These are phyloP conservation scores for Erucastrum elatum DNA, from an alignment of 345 rosid species.

Conservation along the genomic window DNA sequence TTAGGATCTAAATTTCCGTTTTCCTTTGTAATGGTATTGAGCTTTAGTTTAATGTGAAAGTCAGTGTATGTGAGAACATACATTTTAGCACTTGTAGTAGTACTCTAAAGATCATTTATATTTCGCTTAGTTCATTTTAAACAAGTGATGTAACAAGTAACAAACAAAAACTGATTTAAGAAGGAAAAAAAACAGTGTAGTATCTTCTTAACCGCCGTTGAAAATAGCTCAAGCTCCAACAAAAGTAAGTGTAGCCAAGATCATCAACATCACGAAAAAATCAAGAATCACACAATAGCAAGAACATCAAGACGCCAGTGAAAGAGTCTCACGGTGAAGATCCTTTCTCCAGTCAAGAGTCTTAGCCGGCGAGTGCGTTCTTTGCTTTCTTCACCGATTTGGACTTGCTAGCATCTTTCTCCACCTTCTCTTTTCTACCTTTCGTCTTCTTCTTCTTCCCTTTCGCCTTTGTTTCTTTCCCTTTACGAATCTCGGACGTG, in stretches of 20 bases:
- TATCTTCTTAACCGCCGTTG: no score
- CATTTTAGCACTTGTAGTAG: background rate
- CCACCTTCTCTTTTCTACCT: background rate
- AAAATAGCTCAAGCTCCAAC: no score
- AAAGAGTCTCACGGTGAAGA: background rate
- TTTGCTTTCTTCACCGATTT: constrained; percentile 1
- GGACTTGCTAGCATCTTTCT: background rate
- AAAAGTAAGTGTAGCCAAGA: no score
- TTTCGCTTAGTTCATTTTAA: background rate
- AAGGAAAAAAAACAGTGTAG: background rate
- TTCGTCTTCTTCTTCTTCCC: background rate
- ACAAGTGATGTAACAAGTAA: background rate
- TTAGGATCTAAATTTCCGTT: no score
- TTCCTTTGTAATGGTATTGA: no score
- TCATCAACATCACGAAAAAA: no score
- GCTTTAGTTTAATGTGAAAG: background rate
- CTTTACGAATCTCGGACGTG: background rate
- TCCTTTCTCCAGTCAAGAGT: no score
- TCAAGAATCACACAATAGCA: background rate
- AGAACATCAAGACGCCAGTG: background rate
- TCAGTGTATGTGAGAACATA: background rate
- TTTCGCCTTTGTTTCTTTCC: background rate
- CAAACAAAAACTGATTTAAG: background rate
- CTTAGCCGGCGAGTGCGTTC: constrained; percentile 14
- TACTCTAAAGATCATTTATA: background rate